Percentiles rank a stretch among this genome's conserved stretches.
These are phyloP conservation scores for Arabidopsis lyrata DNA, from an alignment of 441 rosid species.

Conservation along the genomic window DNA sequence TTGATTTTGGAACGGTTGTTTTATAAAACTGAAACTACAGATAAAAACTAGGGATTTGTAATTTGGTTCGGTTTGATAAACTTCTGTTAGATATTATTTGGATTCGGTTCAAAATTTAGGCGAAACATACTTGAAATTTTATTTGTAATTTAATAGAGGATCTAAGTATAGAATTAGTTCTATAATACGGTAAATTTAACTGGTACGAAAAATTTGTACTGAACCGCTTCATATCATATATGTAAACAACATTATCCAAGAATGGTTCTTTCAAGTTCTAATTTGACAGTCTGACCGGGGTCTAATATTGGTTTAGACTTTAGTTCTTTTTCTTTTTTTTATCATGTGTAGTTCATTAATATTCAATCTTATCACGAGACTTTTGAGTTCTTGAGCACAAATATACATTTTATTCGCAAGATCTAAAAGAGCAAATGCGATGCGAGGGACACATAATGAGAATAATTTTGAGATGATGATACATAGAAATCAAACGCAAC, in stretches of 20 bases:
- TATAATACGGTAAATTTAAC: neutral
- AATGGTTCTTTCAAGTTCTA: too few species aligned
- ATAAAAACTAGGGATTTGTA: too few species aligned
- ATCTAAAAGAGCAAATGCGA: neutral
- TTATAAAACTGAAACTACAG: too few species aligned
- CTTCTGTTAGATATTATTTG: neutral
- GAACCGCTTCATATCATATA: too few species aligned
- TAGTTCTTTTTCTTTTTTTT: too few species aligned
- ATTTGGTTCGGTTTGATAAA: too few species aligned
- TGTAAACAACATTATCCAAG: too few species aligned
- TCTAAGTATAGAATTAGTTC: too few species aligned
- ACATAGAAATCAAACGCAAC: slow-evolving; percentile 38
- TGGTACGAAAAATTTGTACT: too few species aligned
- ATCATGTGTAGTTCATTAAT: neutral
- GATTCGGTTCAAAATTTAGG: neutral
- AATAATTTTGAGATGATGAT: slow-evolving; percentile 3
- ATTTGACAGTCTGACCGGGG: too few species aligned
- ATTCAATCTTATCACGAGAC: neutral
- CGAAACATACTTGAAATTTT: neutral
- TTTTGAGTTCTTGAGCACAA: neutral
- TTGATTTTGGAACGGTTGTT: neutral
- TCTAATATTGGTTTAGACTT: too few species aligned
- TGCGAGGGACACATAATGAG: neutral
- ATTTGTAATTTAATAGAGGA: neutral
- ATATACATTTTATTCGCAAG: neutral